These are phyloP conservation scores for Ceratocystis cacaofunesta DNA, from an alignment of 2,329 filamentous ascomycete species.

Conservation along the genomic window DNA sequence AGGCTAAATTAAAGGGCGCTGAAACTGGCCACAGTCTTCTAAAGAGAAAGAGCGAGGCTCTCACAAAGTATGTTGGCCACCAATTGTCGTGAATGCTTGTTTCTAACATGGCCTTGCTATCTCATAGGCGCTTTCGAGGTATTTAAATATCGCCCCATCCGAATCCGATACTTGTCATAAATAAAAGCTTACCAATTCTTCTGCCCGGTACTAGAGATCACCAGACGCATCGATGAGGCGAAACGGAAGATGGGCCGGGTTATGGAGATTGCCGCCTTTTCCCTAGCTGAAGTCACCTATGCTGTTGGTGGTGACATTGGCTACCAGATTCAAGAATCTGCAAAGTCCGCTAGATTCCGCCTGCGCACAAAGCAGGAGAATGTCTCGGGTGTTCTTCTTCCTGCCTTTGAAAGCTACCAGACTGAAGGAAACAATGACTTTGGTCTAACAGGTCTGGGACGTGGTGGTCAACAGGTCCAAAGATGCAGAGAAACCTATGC, in stretches of 20 bases:
- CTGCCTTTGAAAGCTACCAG: conserved; percentile 81
- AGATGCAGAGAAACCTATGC: conserved; percentile 91
- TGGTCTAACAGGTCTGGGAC: conserved; percentile 84
- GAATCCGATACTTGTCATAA: background rate
- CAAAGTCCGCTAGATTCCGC: conserved; percentile 81
- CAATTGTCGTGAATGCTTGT: background rate
- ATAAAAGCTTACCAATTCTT: background rate
- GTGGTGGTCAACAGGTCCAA: conserved; percentile 94
- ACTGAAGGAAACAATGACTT: conserved; percentile 91
- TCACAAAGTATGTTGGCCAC: conserved; percentile 67
- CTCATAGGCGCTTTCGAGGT: conserved; percentile 75
- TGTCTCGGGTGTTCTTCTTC: conserved; percentile 88
- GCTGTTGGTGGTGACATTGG: conserved; percentile 90
- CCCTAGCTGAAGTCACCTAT: conserved; percentile 91
- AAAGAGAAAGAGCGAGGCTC: conserved; percentile 93
- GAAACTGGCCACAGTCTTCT: conserved; percentile 85
- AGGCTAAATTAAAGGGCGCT: conserved; percentile 89
- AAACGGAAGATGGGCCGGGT: conserved; percentile 99
- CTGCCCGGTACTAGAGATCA: conserved; percentile 58
- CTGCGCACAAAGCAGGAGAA: conserved; percentile 95
- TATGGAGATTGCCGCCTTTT: conserved; percentile 98
- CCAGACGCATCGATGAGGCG: conserved; percentile 89
- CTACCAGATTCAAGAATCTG: conserved; percentile 95
- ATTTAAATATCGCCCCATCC: background rate
- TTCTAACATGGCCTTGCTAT: background rate